Base-by-base conservation (phyloP, 2,329 filamentous ascomycete species). In the Pezicula carpinea region DNA sequence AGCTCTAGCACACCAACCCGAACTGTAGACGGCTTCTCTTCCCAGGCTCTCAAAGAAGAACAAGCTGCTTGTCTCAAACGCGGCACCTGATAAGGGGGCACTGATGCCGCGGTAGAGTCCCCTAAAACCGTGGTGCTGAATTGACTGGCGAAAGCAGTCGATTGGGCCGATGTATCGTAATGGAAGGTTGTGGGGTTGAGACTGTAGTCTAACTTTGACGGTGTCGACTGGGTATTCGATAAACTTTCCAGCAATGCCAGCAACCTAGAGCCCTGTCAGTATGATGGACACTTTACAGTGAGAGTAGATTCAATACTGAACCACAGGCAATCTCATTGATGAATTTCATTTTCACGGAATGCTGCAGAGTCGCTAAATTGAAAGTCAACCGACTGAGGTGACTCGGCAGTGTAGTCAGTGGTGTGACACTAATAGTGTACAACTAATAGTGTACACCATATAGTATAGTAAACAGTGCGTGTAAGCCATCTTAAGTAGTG, bases 211-310 rank as follows among this genome's bases (percentile, higher is more conserved):
- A 50, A 99, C 93, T 71, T 99, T 99, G 66, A 99, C 85, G 0
- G 93, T 99, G 69, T 99, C 93, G 69, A 99, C 99, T 19, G 93
- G 93, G 66, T 96, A 99, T 67, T 99, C 93, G 64, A 99, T 92
- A 66, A 92, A 89, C 72, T 97, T 99, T 53, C 92, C 92, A 31
- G 89, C 83, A 49, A 95, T 81, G 51, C 93, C 93, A 46, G 92
- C 91, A 49, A 80, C 67, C 87, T 90, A 43, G n/a, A 32, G 31
- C 38, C 5, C 32, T 6, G 11, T 34, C 17, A 34, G 32, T 13
- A n/a, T n/a, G n/a, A 34, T 14, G 32, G 32, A 14, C 14, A 14
- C 32, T 6, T n/a, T 14, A 39, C 41, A 21, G 21, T 31, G 15
- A 21, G 31, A 7, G 43, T 23, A 38, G 44, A 32, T 46, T 42